phyloP scores from a whole-genome alignment of 352 stramenopile genomes.

The Globisporangium canariense region DNA sequence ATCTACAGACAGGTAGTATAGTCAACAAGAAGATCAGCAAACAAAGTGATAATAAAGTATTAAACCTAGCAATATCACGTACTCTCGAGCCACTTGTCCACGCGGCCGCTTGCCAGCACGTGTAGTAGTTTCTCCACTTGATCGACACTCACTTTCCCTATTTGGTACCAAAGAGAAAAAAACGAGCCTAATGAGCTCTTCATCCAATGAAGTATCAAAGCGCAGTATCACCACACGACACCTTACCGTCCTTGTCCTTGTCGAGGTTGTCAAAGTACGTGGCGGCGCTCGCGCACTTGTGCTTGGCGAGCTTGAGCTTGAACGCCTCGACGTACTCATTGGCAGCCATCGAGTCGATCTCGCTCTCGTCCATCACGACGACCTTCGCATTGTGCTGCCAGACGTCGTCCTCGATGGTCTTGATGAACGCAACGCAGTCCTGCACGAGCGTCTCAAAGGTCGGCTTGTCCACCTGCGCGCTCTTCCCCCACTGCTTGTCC shows the following conservation, averaged over 20 bases:
- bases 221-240: neutral
- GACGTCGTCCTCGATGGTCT: conserved; percentile 35
- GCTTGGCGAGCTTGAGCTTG: conserved; percentile 56
- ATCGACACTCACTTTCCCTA: conserved; percentile 39
- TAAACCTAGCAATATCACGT: neutral
- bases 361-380: conserved; percentile 31
- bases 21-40: neutral
- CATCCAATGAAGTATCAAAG: neutral
- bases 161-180: neutral
- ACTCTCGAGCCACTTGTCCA: conserved; percentile 45
- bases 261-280: conserved; percentile 53
- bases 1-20: conserved; percentile 20
- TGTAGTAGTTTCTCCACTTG: conserved; percentile 44
- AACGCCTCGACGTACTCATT: conserved; percentile 49
- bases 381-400: conserved; percentile 38
- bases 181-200: neutral
- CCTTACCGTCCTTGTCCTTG: conserved; percentile 60
- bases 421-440: conserved; percentile 38
- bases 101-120: conserved; percentile 33
- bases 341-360: conserved; percentile 15
- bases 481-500: conserved; percentile 10
- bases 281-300: conserved; percentile 45
- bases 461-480: conserved; percentile 35
- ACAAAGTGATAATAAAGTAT: neutral
- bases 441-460: conserved; percentile 48